phyloP scores from a whole-genome alignment of 164 flowering plant species.

The Magnolia officinalis region DNA sequence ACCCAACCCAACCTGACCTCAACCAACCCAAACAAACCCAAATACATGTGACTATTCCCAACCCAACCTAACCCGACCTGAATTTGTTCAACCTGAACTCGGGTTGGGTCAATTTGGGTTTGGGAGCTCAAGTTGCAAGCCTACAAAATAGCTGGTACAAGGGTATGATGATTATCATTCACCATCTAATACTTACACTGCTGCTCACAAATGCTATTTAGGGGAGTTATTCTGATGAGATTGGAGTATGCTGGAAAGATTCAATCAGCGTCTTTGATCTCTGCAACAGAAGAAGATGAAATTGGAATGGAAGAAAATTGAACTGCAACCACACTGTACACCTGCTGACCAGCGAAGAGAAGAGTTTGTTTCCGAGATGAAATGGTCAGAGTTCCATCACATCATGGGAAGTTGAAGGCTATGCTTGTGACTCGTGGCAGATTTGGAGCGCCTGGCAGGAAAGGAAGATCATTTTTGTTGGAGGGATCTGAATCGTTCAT shows the following conservation, averaged over 20 bases:
- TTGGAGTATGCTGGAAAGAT: conserved; percentile 82
- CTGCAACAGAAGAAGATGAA: conserved; percentile 57
- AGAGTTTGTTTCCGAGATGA: not conserved
- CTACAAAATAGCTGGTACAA: no score
- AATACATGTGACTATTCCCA: no score
- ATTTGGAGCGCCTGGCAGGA: not conserved
- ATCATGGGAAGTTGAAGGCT: not conserved
- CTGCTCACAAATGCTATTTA: conserved; percentile 18
- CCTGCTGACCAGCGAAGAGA: not conserved
- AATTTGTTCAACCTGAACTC: no score
- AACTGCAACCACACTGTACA: not conserved
- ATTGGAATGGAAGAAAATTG: conserved; percentile 30
- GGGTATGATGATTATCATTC: not conserved
- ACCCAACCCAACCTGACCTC: no score
- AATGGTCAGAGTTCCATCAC: not conserved
- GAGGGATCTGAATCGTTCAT: not conserved
- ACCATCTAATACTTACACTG: not conserved
- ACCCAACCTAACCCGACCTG: no score
- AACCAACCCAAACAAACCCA: no score
- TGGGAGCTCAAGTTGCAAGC: no score
- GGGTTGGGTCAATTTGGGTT: no score
- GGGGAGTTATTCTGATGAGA: conserved; percentile 97
- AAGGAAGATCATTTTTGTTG: not conserved
- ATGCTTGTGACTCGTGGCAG: not conserved
- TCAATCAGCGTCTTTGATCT: conserved; percentile 78